phyloP scores from a whole-genome alignment of 805 yeast genomes.

The Suhomyces sp. region DNA sequence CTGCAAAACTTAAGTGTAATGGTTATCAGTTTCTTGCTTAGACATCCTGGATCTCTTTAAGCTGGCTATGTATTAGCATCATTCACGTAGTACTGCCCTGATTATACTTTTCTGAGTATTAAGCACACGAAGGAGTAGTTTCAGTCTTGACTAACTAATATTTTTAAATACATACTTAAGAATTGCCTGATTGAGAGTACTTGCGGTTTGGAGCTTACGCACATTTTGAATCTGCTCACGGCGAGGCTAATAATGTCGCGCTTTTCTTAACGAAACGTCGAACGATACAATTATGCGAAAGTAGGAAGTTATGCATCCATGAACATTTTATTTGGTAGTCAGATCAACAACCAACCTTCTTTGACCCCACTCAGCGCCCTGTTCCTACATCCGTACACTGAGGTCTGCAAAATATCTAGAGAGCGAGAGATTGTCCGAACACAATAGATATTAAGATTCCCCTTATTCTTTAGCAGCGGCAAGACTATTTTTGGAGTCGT shows the following conservation, averaged over 20 bases:
- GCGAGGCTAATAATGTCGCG: background rate
- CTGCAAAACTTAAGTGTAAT: background rate
- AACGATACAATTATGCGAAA: background rate
- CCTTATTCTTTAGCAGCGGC: background rate
- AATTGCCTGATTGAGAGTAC: background rate
- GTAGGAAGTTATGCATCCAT: background rate
- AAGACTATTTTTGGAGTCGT: background rate
- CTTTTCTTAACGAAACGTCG: background rate
- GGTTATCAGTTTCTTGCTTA: background rate
- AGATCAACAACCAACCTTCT: background rate
- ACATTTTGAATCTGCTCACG: background rate
- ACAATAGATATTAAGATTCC: background rate
- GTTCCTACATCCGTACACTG: background rate
- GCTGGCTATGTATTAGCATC: background rate
- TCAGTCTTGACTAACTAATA: background rate
- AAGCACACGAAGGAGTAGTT: background rate
- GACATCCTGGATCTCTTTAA: background rate
- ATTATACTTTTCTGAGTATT: background rate
- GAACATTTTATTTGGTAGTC: background rate
- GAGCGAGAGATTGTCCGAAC: background rate
- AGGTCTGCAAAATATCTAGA: background rate
- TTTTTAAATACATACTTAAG: background rate
- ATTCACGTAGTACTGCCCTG: background rate
- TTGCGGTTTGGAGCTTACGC: background rate
- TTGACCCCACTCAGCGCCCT: background rate